Percentiles rank a stretch among this genome's conserved stretches.
phyloP scores from a whole-genome alignment of 2,329 filamentous ascomycete species.

The Cytospora piceicola region DNA sequence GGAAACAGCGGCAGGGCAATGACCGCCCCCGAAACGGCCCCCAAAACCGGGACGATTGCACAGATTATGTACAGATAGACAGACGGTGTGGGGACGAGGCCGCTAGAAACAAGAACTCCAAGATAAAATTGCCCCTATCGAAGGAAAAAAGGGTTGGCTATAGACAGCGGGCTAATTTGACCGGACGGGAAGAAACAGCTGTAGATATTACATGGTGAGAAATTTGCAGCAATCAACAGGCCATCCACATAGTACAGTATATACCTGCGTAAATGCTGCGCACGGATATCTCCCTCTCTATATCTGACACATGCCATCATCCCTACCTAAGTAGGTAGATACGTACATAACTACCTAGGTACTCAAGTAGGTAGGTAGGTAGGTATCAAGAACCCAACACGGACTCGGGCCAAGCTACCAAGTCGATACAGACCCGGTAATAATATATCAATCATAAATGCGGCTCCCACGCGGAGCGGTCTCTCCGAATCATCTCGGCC shows the following conservation, averaged over 20 bases:
- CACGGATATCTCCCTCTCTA: background rate
- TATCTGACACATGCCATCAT: background rate
- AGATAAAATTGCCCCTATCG: too few relatives aligned
- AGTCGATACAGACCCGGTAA: background rate
- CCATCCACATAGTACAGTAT: too few relatives aligned
- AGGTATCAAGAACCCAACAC: background rate
- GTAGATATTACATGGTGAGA: too few relatives aligned
- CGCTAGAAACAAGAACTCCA: too few relatives aligned
- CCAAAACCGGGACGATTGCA: background rate
- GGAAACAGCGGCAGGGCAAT: background rate
- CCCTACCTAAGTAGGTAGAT: background rate
- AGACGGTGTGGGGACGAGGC: background rate
- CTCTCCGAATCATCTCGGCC: conserved; percentile 4
- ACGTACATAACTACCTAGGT: too few relatives aligned
- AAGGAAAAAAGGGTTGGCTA: too few relatives aligned
- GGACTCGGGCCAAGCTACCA: background rate
- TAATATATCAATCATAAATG: background rate
- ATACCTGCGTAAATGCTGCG: too few relatives aligned
- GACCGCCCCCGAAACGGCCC: background rate
- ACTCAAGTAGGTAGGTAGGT: background rate
- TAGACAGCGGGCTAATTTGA: too few relatives aligned
- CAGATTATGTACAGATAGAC: too few relatives aligned
- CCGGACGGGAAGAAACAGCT: too few relatives aligned
- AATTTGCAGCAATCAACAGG: too few relatives aligned
- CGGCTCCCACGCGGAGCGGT: background rate